Evolutionary conservation across 208 protist genomes (phyloP), one percentile per base, ranked within the genome.

Genomic region (Trypanosoma rangeli): DNA sequence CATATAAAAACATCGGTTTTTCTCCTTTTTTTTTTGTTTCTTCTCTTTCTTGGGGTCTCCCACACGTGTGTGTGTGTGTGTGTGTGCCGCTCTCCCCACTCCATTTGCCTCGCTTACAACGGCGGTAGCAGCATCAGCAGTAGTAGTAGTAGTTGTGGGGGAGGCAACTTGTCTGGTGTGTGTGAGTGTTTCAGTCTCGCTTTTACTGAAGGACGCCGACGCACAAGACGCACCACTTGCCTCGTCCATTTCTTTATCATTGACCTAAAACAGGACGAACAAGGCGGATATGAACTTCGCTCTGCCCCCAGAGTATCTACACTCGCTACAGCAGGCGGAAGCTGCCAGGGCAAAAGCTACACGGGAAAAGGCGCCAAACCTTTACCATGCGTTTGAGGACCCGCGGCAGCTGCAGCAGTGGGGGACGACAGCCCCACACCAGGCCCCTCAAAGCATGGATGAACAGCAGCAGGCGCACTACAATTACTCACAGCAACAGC

Each of bases 341-440:
- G 52, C 60, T 24, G 15, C 42, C 20, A 28, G 53, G n/a, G 57
- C 26, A 5, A 76, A 70, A 1, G 22, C 13, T 50, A 3, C 46
- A 48, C 56, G 69, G 28, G 68, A 55, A 24, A 59, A 75, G 24
- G 56, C 64, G 18, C 80, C 76, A 13, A 75, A 60, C 39, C 68
- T 89, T 3, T 73, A 78, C 56, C 76, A 89, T 62, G 53, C 70
- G 61, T 89, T 90, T 62, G 82, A 89, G 33, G 82, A 93, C 72
- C 71, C 76, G 44, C 73, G 48, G 39, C 58, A 74, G 39, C 64
- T 72, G 24, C 74, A 78, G 59, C 63, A 68, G 29, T 70, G 72
- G 49, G 46, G 22, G 0, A 33, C 39, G 22, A 16, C 59, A 0
- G 33, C 46, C 7, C 60, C 55, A 20, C 62, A 53, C 5, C 37